A percentile compares a stretch with the other conserved stretches of the same genome.
Evolutionary conservation across 2,329 filamentous ascomycete genomes (phyloP).

Genomic region (Fusarium globosum): DNA sequence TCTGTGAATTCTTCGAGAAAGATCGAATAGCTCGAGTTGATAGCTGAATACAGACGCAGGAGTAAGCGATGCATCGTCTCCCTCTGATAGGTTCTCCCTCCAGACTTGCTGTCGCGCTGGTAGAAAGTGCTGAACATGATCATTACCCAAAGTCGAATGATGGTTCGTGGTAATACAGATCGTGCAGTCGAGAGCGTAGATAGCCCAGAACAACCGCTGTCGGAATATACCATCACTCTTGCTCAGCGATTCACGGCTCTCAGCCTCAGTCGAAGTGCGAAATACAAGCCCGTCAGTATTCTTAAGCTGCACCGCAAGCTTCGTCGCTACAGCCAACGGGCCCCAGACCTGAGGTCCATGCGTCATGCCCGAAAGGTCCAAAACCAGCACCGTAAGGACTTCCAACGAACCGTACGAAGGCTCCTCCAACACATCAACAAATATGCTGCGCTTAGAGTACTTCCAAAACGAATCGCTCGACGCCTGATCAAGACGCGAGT

Average conservation of each 20-base stretch:
- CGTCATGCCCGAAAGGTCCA: not conserved
- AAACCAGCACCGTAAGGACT: not conserved
- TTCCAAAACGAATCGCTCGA: slow-evolving; percentile 8
- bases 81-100: not conserved
- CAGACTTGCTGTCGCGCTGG: not conserved
- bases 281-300: not conserved
- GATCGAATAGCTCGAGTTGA: not conserved
- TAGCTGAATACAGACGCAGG: not conserved
- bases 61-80: not conserved
- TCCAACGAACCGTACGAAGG: not conserved
- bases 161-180: not conserved
- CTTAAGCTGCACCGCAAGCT: not conserved
- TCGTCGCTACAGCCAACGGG: not conserved
- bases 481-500: not conserved
- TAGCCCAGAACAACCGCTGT: not conserved
- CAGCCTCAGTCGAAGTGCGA: not conserved
- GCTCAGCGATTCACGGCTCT: not conserved
- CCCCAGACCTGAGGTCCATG: not conserved
- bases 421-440: not conserved
- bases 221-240: not conserved
- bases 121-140: not conserved
- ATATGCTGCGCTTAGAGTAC: not conserved
- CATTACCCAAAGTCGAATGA: not conserved
- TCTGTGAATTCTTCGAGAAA: not conserved
- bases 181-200: not conserved